phyloP scores from a whole-genome alignment of 2,329 filamentous ascomycete genomes.

The Teratosphaeria destructans region DNA sequence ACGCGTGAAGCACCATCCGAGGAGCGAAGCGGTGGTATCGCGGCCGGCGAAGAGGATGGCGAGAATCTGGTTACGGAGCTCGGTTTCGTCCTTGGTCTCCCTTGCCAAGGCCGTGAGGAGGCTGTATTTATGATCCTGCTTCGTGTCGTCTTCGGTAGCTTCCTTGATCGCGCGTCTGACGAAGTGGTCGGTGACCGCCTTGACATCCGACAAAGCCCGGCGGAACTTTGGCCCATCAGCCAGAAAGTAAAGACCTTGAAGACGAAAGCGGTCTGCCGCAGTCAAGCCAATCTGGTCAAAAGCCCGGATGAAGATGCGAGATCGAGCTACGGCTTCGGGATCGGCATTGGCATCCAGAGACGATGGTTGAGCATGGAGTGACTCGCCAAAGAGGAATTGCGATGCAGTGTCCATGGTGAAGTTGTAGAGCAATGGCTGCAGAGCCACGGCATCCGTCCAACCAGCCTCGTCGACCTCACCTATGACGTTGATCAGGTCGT shows the following conservation, averaged over 20 bases:
- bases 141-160: slow-evolving; percentile 14
- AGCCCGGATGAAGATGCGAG: slow-evolving; percentile 29
- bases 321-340: not conserved
- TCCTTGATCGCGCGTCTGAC: slow-evolving; percentile 33
- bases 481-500: slow-evolving; percentile 24
- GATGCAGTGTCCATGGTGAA: slow-evolving; percentile 41
- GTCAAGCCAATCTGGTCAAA: slow-evolving; percentile 34
- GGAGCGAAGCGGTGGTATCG: slow-evolving; percentile 45
- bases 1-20: slow-evolving; percentile 45
- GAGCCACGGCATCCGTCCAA: slow-evolving; percentile 21
- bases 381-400: slow-evolving; percentile 39
- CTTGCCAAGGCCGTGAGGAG: slow-evolving; percentile 19
- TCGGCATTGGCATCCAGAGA: slow-evolving; percentile 1
- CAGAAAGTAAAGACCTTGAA: slow-evolving; percentile 30
- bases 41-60: slow-evolving; percentile 60
- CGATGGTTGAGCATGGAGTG: slow-evolving; percentile 17
- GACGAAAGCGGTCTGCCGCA: slow-evolving; percentile 26
- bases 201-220: slow-evolving; percentile 31
- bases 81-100: slow-evolving; percentile 34
- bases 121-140: slow-evolving; percentile 6
- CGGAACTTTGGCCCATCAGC: slow-evolving; percentile 26
- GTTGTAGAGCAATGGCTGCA: slow-evolving; percentile 35
- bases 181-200: slow-evolving; percentile 32
- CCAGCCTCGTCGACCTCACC: slow-evolving; percentile 8
- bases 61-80: slow-evolving; percentile 35